Evolutionary conservation across 352 stramenopile genomes (phyloP), one percentile per base, ranked within the genome.

Genomic region (Halophytophthora batemanensis): DNA sequence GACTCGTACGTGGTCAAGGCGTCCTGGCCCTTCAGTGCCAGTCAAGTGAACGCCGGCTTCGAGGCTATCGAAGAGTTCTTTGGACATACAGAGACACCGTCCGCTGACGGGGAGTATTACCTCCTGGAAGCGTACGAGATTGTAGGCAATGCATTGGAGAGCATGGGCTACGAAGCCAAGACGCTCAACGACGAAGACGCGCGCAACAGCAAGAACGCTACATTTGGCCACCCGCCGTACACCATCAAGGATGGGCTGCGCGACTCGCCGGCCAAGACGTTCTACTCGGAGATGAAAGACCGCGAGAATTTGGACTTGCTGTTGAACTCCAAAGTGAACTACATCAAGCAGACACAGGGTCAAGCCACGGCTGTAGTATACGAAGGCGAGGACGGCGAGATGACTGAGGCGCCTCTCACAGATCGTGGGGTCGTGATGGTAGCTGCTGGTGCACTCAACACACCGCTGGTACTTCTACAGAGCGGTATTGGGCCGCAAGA

Each of bases 391-490:
- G 15, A 18, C n/a, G 51, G 51, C 31, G 49, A 58, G 8, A 49
- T 43, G 8, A 35, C 50, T 1, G 39, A 59, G 6, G 66, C 63
- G 14, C 14, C 53, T 4, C 53, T 85, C n/a, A 67, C 57, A 13
- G 51, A 57, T 6, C 45, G 57, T 6, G 78, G 71, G 4, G 78
- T 82, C 21, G 86, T 96, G 23, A 69, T 96, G 38, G 50, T 96
- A 45, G 71, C 74, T n/a, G 77, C 77, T 2, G 85, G 85, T 8
- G 77, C 87, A 2, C 50, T 90, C 46, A 71, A 62, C 41, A 90
- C 85, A 33, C 86, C 87, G 3, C 81, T 94, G 50, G 51, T 96
- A 4, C 71, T 96, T 15, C 83, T 93, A 55, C 69, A 89, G 45
- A 87, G 66, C 37, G 86, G 81, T 15, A 76, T 96, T 25, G 87